Conservation (phyloP, 352 stramenopile species). For the Pythium myriotylum region DNA sequence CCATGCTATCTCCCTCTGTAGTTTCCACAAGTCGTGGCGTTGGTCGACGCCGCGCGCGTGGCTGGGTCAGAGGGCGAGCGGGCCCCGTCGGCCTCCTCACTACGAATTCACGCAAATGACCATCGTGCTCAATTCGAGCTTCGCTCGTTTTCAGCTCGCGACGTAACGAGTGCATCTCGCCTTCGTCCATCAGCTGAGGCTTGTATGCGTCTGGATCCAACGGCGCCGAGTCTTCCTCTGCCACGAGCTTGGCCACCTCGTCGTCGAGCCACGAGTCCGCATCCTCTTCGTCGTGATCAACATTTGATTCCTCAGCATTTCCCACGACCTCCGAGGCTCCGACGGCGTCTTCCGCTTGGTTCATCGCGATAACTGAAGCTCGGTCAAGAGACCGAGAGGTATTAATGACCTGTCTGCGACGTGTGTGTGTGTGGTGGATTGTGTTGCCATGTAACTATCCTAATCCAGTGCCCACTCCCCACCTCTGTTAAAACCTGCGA, state of each 20-base stretch:
- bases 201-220: constrained; percentile 35
- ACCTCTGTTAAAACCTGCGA: neutral
- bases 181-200: constrained; percentile 59
- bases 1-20: neutral
- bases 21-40: neutral
- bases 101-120: constrained; percentile 50
- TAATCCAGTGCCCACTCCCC: neutral
- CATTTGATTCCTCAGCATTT: constrained; percentile 1
- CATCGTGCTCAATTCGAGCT: constrained; percentile 41
- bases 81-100: neutral
- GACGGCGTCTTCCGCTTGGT: neutral
- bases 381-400: neutral
- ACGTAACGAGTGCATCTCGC: constrained; percentile 49
- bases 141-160: constrained; percentile 40
- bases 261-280: constrained; percentile 24
- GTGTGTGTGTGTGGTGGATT: too few species aligned
- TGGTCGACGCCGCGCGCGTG: neutral
- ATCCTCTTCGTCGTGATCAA: constrained; percentile 17
- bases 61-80: neutral
- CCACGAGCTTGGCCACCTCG: constrained; percentile 20
- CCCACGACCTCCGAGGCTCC: too few species aligned
- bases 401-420: neutral
- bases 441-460: neutral
- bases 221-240: constrained; percentile 10
- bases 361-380: neutral